A percentile compares a stretch with the other conserved stretches of the same genome.
Conservation (phyloP, 1,284 basidiomycete genomes). For the Ceratobasidium sp. region DNA sequence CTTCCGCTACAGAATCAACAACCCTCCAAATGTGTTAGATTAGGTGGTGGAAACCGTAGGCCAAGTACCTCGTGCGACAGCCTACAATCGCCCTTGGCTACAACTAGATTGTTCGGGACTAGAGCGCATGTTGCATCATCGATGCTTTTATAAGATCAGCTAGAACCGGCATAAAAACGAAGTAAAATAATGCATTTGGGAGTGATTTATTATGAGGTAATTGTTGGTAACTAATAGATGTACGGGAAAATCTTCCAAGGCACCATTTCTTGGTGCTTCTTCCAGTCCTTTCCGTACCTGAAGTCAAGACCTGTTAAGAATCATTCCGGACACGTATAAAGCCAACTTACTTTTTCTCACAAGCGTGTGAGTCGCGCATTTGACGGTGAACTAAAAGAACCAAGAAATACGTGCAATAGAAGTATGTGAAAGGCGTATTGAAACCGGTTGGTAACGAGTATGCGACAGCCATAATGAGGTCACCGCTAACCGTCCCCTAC, state of each 20-base stretch:
- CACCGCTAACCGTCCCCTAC: conserved; percentile 65
- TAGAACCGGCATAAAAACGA: too few relatives aligned
- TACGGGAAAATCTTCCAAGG: conserved; percentile 90
- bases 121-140: too few relatives aligned
- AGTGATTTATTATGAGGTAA: too few relatives aligned
- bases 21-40: too few relatives aligned
- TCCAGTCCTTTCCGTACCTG: conserved; percentile 87
- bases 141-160: too few relatives aligned
- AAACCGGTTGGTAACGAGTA: conserved; percentile 97
- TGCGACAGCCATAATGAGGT: conserved; percentile 87
- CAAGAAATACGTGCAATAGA: conserved; percentile 91
- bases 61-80: too few relatives aligned
- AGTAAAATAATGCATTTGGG: too few relatives aligned
- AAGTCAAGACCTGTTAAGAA: neutral
- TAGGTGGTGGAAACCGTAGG: too few relatives aligned
- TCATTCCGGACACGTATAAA: neutral
- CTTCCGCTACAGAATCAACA: too few relatives aligned
- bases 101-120: too few relatives aligned
- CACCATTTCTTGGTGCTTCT: conserved; percentile 85
- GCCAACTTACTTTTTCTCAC: conserved; percentile 78
- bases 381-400: conserved; percentile 93
- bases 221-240: too few relatives aligned
- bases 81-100: too few relatives aligned
- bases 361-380: conserved; percentile 91
- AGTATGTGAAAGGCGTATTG: conserved; percentile 93